These are phyloP conservation scores for Incumbomyces lentus DNA, from an alignment of 2,329 filamentous ascomycete genomes.

Conservation along the genomic window DNA sequence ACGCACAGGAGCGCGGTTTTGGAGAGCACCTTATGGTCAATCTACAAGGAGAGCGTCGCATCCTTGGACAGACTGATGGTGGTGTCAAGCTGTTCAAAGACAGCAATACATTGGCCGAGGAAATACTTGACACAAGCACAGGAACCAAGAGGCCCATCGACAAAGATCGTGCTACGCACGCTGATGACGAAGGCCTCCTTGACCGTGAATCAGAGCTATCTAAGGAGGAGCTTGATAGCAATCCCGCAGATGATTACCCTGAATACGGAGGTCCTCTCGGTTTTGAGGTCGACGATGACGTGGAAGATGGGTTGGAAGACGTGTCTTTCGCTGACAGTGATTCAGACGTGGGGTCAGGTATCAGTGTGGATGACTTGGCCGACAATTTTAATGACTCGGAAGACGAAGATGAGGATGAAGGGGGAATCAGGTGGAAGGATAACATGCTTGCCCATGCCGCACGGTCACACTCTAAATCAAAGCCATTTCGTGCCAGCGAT, in stretches of 20 bases:
- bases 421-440: slow-evolving; percentile 73
- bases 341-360: slow-evolving; percentile 78
- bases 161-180: slow-evolving; percentile 41
- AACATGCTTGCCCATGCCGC: slow-evolving; percentile 69
- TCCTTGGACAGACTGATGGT: slow-evolving; percentile 72
- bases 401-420: slow-evolving; percentile 57
- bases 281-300: slow-evolving; percentile 36
- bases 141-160: slow-evolving; percentile 43
- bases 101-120: slow-evolving; percentile 46
- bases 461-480: slow-evolving; percentile 57
- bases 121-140: slow-evolving; percentile 49
- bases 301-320: slow-evolving; percentile 55
- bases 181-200: slow-evolving; percentile 42
- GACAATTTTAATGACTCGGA: slow-evolving; percentile 41
- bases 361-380: slow-evolving; percentile 43
- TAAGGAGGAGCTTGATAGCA: slow-evolving; percentile 41
- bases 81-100: slow-evolving; percentile 79
- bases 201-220: slow-evolving; percentile 45
- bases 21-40: slow-evolving; percentile 91
- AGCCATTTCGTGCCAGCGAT: slow-evolving; percentile 67
- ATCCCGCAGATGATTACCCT: slow-evolving; percentile 28
- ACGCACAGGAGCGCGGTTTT: slow-evolving; percentile 66
- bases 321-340: slow-evolving; percentile 92
- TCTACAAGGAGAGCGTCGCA: slow-evolving; percentile 68
- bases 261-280: slow-evolving; percentile 35